Base-by-base conservation (phyloP, 129 eudicot species). In the Lactuca sativa region DNA sequence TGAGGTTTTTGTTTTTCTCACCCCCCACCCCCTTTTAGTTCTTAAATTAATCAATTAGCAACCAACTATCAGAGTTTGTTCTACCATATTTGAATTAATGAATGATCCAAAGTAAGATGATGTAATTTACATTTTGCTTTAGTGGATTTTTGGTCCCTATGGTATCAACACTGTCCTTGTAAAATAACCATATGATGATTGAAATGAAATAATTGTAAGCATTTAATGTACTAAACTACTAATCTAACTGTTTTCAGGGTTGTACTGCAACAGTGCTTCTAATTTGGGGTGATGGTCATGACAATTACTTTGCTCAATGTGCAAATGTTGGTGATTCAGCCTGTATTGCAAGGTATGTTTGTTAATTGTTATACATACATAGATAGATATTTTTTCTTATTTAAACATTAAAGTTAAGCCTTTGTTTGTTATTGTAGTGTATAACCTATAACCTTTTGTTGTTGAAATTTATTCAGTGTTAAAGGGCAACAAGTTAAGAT, bases 301-400 rank as follows among this genome's bases (percentile, higher is more conserved):
- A 75, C 56, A 85, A 79, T 82, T 89, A 75, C 87, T 95, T 78
- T 80, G 87, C 78, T 43, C 99, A 95, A 84, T 95, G 97, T 80
- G 99, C 91, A 64, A 95, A 95, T 82, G 93, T 95, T 76, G 99
- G 99, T 66, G 99, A 95, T 79, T 95, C 99, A 14, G 85, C 96
- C 53, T 95, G 99, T 82, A 78, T 90, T 41, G 66, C 85, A 40
- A 83, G 83, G 99, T 95, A 87, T 55, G 97, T 93, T 52, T 40
- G 59, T 60, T 7, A 40, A 7, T 60, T 11, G 21, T 33, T 60
- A 25, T 25, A 25, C 30, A 17, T 33, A 31, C 44, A 43, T 70
- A 13, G 55, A 65, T 38, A 5, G 6, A 13, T 12, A 6, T 32
- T 56, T 65, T 65, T 17, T 34, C 8, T 66, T 53, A 58, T 25